phyloP scores from a whole-genome alignment of 768 basidiomycete genomes.

The Paxillus ammoniavirescens region DNA sequence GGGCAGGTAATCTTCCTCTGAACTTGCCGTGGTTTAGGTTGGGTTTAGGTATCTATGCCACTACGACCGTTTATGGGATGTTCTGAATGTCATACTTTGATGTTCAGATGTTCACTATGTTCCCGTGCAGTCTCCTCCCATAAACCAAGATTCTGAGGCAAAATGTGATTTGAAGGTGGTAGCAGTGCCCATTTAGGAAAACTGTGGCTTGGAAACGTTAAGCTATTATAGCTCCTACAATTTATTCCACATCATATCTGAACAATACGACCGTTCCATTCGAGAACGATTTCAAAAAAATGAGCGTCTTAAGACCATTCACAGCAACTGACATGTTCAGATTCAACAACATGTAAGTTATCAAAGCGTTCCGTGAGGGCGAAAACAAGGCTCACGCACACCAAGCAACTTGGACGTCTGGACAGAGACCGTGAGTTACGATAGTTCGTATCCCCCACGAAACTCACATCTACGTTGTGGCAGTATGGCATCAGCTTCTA shows the following conservation, averaged over 20 bases:
- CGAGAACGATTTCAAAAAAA: constrained; percentile 34
- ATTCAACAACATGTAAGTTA: constrained; percentile 84
- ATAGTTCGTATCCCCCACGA: constrained; percentile 1
- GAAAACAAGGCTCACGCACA: constrained; percentile 8
- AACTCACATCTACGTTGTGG: not conserved
- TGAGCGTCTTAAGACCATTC: constrained; percentile 88
- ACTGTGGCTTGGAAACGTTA: not conserved
- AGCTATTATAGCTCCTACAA: not conserved
- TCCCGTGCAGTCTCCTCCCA: too few species aligned
- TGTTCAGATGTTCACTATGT: too few species aligned
- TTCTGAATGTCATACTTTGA: too few species aligned
- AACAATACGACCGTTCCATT: not conserved
- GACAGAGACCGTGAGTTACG: constrained; percentile 88
- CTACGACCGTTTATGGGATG: too few species aligned
- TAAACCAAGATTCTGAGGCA: too few species aligned
- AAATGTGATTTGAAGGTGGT: not conserved
- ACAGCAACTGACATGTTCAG: constrained; percentile 86
- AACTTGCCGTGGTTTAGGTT: too few species aligned
- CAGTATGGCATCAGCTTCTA: constrained; percentile 91
- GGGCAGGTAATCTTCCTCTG: too few species aligned
- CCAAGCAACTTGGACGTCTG: constrained; percentile 89
- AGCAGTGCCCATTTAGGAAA: not conserved
- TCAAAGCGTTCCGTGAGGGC: not conserved
- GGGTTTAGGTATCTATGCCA: too few species aligned
- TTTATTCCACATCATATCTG: not conserved